Base-by-base conservation (phyloP, 306 rosid species). In the Quercus engelmannii region DNA sequence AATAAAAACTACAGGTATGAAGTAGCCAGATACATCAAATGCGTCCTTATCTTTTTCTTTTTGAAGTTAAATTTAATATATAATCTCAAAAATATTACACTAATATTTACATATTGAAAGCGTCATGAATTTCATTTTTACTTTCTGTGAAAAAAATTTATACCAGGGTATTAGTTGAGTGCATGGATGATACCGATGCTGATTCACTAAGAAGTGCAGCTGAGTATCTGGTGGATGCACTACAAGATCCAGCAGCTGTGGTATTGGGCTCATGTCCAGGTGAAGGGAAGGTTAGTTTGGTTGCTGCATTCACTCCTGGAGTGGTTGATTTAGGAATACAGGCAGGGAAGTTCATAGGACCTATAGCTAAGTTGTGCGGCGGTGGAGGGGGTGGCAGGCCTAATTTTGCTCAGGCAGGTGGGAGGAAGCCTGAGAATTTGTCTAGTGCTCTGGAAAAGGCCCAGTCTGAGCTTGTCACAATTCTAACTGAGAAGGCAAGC, bases 371-470 rank as follows among this genome's bases (percentile, higher is more conserved):
- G 83, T 75, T 95, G 84, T 92, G 99, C 55, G 94, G 99, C 2
- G 99, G 99, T 1, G 99, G 99, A 21, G 99, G 98, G 17, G 97
- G 99, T 4, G 99, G 99, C 77, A 86, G 99, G 86, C 98, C 97
- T 21, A 92, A 92, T 83, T 92, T 95, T 65, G 98, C 97, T 81
- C 98, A 92, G 86, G 99, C 98, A 72, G 97, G 98, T 25, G 99
- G 98, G 73, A 91, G 88, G 87, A 92, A 91, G 76, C 97, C 99
- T 57, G 97, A 91, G 84, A 95, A 90, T 70, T 83, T 95, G 83
- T 81, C 85, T 20, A 78, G 73, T 81, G 97, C 96, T 55, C 92
- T 90, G 5, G 94, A 91, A 70, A 90, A 85, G 38, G 97, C 99
- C 31, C 82, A 63, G 64, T 87, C 94, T 0, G 97, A 92, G 78